Percentiles rank a stretch among this genome's conserved stretches.
These are phyloP conservation scores for Biscogniauxia marginata DNA, from an alignment of 2,329 filamentous ascomycete genomes.

Conservation along the genomic window DNA sequence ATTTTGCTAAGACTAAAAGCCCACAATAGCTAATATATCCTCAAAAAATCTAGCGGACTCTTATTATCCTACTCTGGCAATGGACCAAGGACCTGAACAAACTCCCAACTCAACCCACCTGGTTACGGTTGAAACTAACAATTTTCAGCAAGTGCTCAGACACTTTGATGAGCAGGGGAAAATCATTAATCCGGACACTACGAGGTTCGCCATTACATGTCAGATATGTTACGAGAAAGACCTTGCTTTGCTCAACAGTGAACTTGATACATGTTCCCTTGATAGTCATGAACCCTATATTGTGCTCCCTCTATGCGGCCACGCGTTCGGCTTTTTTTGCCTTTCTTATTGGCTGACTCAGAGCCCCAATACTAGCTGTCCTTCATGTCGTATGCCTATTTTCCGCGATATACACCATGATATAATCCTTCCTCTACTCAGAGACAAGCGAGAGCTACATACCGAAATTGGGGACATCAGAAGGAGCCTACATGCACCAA, in stretches of 20 bases:
- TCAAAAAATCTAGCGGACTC: too few species aligned
- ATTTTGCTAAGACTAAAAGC: too few species aligned
- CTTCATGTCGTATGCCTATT: background rate
- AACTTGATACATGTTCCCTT: constrained; percentile 1
- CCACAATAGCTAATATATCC: too few species aligned
- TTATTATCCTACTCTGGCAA: background rate
- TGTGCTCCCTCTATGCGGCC: constrained; percentile 15
- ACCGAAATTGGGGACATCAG: background rate
- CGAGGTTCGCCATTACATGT: constrained; percentile 7
- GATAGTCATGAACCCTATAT: constrained; percentile 8
- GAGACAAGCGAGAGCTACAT: background rate
- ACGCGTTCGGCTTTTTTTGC: constrained; percentile 19
- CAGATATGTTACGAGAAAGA: constrained; percentile 5
- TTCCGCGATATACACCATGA: background rate
- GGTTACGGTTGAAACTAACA: constrained; percentile 4
- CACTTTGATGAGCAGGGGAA: constrained; percentile 11
- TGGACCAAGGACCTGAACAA: background rate
- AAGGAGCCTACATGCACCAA: background rate
- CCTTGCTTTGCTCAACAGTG: constrained; percentile 7
- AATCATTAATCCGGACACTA: background rate
- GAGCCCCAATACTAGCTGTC: background rate
- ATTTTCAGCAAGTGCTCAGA: constrained; percentile 12
- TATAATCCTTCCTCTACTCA: background rate
- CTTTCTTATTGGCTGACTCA: constrained; percentile 1
- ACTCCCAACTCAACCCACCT: background rate